A percentile compares a stretch with the other conserved stretches of the same genome.
Evolutionary conservation across 73 alveolate species (phyloP).

Genomic region (Tetrahymena elliotti): DNA sequence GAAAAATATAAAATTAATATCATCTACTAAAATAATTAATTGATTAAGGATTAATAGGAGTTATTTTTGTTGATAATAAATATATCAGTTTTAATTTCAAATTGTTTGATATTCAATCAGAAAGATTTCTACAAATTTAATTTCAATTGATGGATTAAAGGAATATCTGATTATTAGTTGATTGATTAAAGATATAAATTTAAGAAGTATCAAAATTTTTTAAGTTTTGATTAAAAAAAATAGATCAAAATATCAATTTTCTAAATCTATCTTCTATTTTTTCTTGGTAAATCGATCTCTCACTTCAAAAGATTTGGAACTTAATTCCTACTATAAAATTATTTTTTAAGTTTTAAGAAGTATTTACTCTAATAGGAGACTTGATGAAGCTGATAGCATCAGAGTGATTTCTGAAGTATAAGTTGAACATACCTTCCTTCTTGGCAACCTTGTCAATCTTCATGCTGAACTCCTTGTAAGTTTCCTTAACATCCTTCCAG

Average conservation of each 20-base stretch:
- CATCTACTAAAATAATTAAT: too few relatives aligned
- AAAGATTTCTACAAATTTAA: neutral
- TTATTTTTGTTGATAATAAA: too few relatives aligned
- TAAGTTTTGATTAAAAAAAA: neutral
- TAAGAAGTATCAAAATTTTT: neutral
- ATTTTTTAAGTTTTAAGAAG: neutral
- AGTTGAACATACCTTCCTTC: neutral
- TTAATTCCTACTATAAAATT: neutral
- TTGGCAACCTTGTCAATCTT: neutral
- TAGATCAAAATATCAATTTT: neutral
- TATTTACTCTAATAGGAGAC: neutral
- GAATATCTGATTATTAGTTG: neutral
- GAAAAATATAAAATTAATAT: too few relatives aligned
- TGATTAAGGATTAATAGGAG: too few relatives aligned
- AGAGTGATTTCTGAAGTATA: neutral
- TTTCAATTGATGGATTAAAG: neutral
- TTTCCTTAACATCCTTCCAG: neutral
- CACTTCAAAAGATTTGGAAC: neutral
- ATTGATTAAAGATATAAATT: neutral
- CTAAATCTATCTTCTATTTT: neutral
- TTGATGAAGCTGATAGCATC: neutral
- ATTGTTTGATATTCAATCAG: neutral
- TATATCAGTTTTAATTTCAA: neutral
- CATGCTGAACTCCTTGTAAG: neutral
- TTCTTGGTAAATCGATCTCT: neutral